phyloP scores from a whole-genome alignment of 2,329 filamentous ascomycete species.

The Pseudogymnoascus sp. region DNA sequence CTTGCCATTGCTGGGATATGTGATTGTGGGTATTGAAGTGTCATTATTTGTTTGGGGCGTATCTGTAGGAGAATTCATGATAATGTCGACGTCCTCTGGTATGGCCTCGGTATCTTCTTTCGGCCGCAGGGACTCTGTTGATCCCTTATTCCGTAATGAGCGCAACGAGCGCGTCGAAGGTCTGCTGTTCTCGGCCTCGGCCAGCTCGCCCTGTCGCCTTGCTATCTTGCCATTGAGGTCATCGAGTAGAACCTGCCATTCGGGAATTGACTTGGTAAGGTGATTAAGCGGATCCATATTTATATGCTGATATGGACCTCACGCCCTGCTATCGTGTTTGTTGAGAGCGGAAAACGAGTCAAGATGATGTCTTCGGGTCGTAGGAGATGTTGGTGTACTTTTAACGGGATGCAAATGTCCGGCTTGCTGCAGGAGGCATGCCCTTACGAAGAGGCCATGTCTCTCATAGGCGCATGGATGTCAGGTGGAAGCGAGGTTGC shows the following conservation, averaged over 20 bases:
- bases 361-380: neutral
- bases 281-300: constrained; percentile 48
- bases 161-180: constrained; percentile 29
- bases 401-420: neutral
- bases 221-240: constrained; percentile 55
- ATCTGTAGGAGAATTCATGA: neutral
- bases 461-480: neutral
- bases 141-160: constrained; percentile 29
- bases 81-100: neutral
- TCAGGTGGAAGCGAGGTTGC: neutral
- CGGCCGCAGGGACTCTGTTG: constrained; percentile 28
- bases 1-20: neutral
- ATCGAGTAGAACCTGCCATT: constrained; percentile 52
- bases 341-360: neutral
- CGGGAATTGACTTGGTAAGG: constrained; percentile 48
- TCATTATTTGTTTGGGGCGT: neutral
- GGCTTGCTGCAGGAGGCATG: neutral
- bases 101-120: constrained; percentile 18
- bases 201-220: constrained; percentile 53
- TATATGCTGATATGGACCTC: neutral
- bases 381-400: neutral
- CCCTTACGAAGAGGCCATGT: constrained; percentile 5
- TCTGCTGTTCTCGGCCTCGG: constrained; percentile 33
- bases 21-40: neutral
- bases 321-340: neutral